Evolutionary conservation across 345 rosid genomes (phyloP).

Genomic region (Populus simonii): DNA sequence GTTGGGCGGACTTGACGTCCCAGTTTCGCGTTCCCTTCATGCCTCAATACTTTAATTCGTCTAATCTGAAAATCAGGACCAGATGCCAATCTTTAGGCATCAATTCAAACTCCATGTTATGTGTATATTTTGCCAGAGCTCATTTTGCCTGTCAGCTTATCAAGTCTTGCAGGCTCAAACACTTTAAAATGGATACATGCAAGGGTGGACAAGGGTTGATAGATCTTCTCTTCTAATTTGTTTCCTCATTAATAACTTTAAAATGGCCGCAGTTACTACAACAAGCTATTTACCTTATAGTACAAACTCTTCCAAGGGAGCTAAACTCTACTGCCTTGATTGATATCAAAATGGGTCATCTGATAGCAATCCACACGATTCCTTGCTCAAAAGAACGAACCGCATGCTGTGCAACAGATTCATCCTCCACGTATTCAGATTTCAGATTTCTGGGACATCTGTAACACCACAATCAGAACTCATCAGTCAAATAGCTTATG

Average conservation of each 20-base stretch:
- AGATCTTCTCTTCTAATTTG: neutral
- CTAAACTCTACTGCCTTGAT: neutral
- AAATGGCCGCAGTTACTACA: neutral
- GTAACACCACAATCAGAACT: neutral
- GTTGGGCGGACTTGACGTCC: neutral
- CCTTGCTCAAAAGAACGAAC: neutral
- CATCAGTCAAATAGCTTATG: neutral
- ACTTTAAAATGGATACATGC: neutral
- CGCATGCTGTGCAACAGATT: neutral
- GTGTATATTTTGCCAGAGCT: neutral
- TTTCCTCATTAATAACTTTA: neutral
- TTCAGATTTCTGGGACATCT: constrained; percentile 6
- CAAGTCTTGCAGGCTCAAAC: neutral
- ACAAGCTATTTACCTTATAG: neutral
- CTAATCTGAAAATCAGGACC: neutral
- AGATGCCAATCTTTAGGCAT: neutral
- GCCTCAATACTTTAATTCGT: neutral
- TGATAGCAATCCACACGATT: neutral
- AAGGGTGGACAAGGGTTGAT: neutral
- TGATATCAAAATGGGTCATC: neutral
- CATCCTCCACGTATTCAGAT: neutral
- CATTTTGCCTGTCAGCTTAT: neutral
- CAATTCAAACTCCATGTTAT: neutral
- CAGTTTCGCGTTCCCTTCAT: neutral
- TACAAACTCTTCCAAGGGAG: neutral